Evolutionary conservation across 1,284 basidiomycete genomes (phyloP).

Genomic region (Porogramme epimiltina): DNA sequence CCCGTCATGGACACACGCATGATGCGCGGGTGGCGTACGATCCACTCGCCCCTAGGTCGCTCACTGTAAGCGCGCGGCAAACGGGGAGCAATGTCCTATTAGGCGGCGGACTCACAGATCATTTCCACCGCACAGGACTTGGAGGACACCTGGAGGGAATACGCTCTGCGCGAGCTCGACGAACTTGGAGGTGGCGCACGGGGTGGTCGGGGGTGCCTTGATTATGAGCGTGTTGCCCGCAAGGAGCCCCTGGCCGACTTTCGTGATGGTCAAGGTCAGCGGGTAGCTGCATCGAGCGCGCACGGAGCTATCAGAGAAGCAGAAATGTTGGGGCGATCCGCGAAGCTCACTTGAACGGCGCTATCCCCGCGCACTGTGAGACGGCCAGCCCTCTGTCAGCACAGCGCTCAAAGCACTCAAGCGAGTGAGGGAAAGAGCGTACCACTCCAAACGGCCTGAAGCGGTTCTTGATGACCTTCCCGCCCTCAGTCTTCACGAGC

Average conservation of each 20-base stretch:
- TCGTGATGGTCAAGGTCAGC: slow-evolving; percentile 48
- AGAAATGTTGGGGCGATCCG: background rate
- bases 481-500: background rate
- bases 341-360: slow-evolving; percentile 12
- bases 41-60: slow-evolving; percentile 12
- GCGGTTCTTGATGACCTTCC: slow-evolving; percentile 6
- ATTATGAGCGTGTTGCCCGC: slow-evolving; percentile 56
- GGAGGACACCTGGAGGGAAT: slow-evolving; percentile 19
- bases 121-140: slow-evolving; percentile 14
- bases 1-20: slow-evolving; percentile 19
- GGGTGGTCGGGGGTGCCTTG: slow-evolving; percentile 38
- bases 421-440: background rate
- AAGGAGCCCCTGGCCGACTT: slow-evolving; percentile 56
- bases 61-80: background rate
- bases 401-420: background rate
- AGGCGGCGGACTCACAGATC: slow-evolving; percentile 14
- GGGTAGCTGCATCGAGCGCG: slow-evolving; percentile 23
- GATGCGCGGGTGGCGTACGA: slow-evolving; percentile 17
- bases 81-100: too few relatives aligned
- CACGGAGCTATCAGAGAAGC: background rate
- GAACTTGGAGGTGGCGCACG: slow-evolving; percentile 14
- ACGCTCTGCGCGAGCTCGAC: slow-evolving; percentile 20
- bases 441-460: slow-evolving; percentile 13
- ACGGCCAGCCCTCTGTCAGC: too few relatives aligned
- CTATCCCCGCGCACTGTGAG: slow-evolving; percentile 7